Evolutionary conservation across 257 asterid species (phyloP).

Genomic region (Solanum megistacrolobum): DNA sequence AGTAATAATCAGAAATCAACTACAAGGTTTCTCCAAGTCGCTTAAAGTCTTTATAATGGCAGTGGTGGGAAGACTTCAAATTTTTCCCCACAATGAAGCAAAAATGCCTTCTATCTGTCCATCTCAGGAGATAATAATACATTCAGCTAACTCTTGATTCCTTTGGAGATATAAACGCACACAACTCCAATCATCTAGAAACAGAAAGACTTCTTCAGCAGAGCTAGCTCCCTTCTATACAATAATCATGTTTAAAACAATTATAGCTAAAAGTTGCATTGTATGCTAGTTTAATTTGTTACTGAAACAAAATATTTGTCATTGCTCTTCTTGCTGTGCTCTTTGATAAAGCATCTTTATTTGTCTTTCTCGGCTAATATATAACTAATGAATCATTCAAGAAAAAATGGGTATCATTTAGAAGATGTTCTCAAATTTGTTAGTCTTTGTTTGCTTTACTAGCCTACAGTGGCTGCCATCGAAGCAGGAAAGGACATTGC

Average conservation of each 20-base stretch:
- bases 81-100: background rate
- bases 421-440: background rate
- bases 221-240: background rate
- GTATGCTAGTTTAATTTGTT: background rate
- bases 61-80: background rate
- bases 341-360: background rate
- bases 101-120: background rate
- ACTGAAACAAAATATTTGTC: background rate
- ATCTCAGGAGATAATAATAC: background rate
- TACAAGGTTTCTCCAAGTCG: background rate
- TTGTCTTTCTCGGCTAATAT: background rate
- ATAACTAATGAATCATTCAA: background rate
- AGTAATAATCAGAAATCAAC: background rate
- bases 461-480: slow-evolving; percentile 99
- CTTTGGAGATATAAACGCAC: background rate
- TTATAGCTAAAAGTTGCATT: background rate
- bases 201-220: background rate
- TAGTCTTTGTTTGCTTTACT: background rate
- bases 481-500: slow-evolving; percentile 99
- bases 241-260: background rate
- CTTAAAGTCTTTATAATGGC: background rate
- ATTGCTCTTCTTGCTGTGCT: background rate
- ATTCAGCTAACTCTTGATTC: background rate
- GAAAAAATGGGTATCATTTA: background rate
- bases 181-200: background rate